Base-by-base conservation (phyloP, 306 rosid genomes). In the Cucumis sativus region DNA sequence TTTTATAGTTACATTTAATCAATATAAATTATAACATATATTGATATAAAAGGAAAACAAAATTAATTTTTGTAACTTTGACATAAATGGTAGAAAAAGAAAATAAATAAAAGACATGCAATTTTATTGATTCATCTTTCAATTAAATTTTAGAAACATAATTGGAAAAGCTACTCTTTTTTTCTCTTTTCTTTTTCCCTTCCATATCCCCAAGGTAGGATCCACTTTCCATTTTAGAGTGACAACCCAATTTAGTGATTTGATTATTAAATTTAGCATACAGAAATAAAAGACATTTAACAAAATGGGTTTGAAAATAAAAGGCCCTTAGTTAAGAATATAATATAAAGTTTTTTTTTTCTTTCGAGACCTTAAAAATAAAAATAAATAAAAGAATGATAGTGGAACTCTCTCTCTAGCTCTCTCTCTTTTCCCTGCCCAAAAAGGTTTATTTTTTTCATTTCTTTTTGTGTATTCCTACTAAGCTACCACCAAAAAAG, bases 191-290 rank as follows among this genome's bases (percentile, higher is more conserved):
- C 30, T 6, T 35, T 35, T 17, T 40, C 10, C 3, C 52, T 47
- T 67, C 18, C 54, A 41, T 23, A 23, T 5, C 6, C 33, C 75
- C 35, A 40, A 20, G 20, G 47, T 72, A 17, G 77, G 77, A 51
- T 15, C 77, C 62, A 72, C 77, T 25, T 71, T 28, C 76, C 76
- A 71, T 71, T 49, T 39, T 25, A 49, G 76, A 25, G 58, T 21
- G 45, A 52, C 25, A 30, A 72, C 13, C 62, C 25, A 72, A 49
- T 71, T 72, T 72, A 51, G 77, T 25, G 23, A 30, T 52, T 72
- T 28, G 51, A 72, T 72, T 51, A 72, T 72, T 25, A 30, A 72
- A 23, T 51, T 51, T 33, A 18, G 15, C 17, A 16, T 20, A 68
- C 25, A 25, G 5, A 69, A 18, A 18, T 13, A 69, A 69, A 45